A percentile compares a stretch with the other conserved stretches of the same genome.
Evolutionary conservation across 805 yeast genomes (phyloP).

Genomic region (Candida insectorum): DNA sequence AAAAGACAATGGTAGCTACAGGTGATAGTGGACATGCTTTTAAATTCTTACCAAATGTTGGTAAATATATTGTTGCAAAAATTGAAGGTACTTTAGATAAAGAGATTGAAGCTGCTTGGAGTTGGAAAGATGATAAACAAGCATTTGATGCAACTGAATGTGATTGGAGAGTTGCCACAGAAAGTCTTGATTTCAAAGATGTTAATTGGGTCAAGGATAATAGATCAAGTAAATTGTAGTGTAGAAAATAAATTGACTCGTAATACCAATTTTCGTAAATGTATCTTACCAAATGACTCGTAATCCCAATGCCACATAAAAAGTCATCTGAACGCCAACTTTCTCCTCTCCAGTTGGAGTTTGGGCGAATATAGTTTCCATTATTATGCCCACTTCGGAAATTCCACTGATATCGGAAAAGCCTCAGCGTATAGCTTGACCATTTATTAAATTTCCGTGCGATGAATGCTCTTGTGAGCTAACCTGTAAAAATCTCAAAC

Average conservation of each 20-base stretch:
- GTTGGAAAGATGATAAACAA: constrained; percentile 13
- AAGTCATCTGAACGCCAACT: background rate
- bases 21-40: constrained; percentile 42
- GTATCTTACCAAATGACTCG: background rate
- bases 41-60: constrained; percentile 33
- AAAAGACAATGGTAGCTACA: constrained; percentile 26
- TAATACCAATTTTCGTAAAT: background rate
- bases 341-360: too few species aligned
- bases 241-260: too few species aligned
- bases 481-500: constrained; percentile 1
- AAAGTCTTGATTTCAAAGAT: constrained; percentile 8
- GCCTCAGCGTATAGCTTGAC: too few species aligned
- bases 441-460: too few species aligned
- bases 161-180: constrained; percentile 10
- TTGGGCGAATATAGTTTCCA: background rate
- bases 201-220: constrained; percentile 10
- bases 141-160: constrained; percentile 10
- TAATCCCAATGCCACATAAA: background rate
- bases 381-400: background rate
- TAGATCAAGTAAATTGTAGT: background rate
- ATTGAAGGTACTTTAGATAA: constrained; percentile 7
- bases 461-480: too few species aligned
- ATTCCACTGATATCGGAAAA: background rate
- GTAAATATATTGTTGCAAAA: constrained; percentile 16
- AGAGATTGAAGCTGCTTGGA: constrained; percentile 9